phyloP scores from a whole-genome alignment of 2,329 filamentous ascomycete genomes.

The Trichoderma gracile region DNA sequence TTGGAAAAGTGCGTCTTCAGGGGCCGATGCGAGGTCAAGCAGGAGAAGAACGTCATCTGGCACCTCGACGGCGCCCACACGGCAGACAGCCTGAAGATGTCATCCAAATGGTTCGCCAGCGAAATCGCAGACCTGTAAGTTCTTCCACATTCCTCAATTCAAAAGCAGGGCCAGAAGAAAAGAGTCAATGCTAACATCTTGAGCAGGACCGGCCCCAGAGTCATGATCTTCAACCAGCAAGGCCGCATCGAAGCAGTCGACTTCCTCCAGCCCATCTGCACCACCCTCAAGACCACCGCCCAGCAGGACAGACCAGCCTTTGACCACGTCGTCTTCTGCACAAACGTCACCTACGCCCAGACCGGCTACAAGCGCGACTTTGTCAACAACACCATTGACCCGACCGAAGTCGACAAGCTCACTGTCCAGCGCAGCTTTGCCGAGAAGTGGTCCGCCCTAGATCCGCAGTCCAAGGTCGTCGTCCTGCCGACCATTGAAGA shows the following conservation, averaged over 20 bases:
- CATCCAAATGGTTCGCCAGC: conserved; percentile 76
- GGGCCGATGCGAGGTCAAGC: conserved; percentile 71
- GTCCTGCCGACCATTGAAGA: conserved; percentile 57
- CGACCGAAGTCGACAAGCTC: conserved; percentile 52
- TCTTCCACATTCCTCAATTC: neutral
- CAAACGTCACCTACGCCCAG: conserved; percentile 63
- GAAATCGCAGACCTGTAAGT: conserved; percentile 43
- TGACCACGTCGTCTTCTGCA: conserved; percentile 78
- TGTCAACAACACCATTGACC: conserved; percentile 56
- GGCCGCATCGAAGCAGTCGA: conserved; percentile 55
- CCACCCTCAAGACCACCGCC: conserved; percentile 35
- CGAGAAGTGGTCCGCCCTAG: conserved; percentile 51
- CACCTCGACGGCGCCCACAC: conserved; percentile 94
- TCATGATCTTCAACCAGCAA: conserved; percentile 88
- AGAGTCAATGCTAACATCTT: neutral
- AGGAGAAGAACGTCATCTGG: conserved; percentile 66
- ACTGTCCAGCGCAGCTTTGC: conserved; percentile 56
- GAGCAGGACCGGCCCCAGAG: conserved; percentile 43
- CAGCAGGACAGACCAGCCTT: conserved; percentile 48
- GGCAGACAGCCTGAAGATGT: conserved; percentile 80
- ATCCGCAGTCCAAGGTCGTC: conserved; percentile 48
- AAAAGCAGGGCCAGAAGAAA: no score
- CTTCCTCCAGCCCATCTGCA: conserved; percentile 53
- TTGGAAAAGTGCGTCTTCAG: conserved; percentile 75
- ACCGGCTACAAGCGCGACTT: conserved; percentile 58